Evolutionary conservation across 345 rosid genomes (phyloP), one percentile per base, ranked within the genome.

Genomic region (Laguncularia racemosa): DNA sequence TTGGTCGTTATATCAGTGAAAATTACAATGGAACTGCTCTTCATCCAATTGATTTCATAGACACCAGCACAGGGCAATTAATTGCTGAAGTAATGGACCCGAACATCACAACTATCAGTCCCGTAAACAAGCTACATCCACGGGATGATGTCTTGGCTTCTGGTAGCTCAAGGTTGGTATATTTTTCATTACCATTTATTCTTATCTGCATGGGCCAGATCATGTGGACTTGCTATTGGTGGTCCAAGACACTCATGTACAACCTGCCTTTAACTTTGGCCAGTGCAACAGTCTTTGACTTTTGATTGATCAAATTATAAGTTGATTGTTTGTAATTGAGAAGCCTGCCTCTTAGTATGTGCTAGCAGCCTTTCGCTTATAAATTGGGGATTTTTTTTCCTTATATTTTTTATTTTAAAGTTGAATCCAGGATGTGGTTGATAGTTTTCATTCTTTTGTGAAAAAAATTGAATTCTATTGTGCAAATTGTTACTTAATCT

Each of bases 71-170:
- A 46, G 97, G 99, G 28, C 95, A 87, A 53, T 71, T 89, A 55
- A 86, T 89, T 63, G 95, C 99, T 10, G 97, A 89, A 73, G 95
- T 93, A 54, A 84, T 82, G 91, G 97, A 93, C 82, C 96, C 91
- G 1, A 89, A 87, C 67, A 83, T 93, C 16, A 85, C 96, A 33
- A 93, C 99, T 17, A 93, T 93, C 18, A 89, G 74, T 74, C 97
- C 97, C 18, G 97, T 93, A 60, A 93, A 86, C 76, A 93, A 89
- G 83, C 73, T 87, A 18, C 97, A 93, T 70, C 96, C 99, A 5
- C 76, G 88, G 4, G 99, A 86, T 58, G 99, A 89, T 79, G 80
- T 89, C 63, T 71, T 93, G 83, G 99, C 96, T 11, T 71, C 95
- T 14, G 99, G 99, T 47, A 93, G 96, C 73, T 89, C 97, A 55